Base-by-base conservation (phyloP, 2,329 filamentous ascomycete species). In the Purpureocillium lavendulum region DNA sequence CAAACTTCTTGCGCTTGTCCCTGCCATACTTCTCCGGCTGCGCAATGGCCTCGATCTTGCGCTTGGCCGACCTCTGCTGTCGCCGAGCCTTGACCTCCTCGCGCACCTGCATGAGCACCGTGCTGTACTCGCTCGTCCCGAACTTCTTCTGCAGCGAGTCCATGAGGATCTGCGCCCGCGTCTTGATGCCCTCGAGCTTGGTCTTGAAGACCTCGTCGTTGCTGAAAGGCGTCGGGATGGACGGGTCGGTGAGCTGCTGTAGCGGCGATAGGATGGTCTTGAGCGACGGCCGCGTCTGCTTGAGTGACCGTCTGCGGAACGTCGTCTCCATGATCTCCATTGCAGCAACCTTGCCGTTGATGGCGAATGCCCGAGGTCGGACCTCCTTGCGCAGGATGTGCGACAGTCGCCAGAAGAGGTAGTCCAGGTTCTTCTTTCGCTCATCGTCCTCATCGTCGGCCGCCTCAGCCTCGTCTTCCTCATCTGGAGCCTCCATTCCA, bases 1-100 rank as follows among this genome's bases (percentile, higher is more conserved):
- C 87, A 45, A 84, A 74, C 69, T 83, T 88, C 68, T 82, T 85
- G 58, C 76, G 80, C 78, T 96, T 96, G 51, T 84, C 80, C 54
- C 74, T 70, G 21, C 81, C 86, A 51, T 80, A 80, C 56, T 73
- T 82, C 64, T 92, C 90, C 2, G 92, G 92, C 54, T 84, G 77
- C 36, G 75, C 75, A 17, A 98, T 80, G 10, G 86, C 86, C 57
- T 94, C 89, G 47, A 97, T 86, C 63, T 87, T 86, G 53, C 92
- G 77, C 75, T 98, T 98, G 47, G 73, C 77, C 39, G 83, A 78
- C 47, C 94, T 70, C 53, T 80, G 77, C 56, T 87, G 78, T 49
- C 92, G 72, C 53, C 82, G 78, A 47, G 74, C 72, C 54, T 75
- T 77, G n/a, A 92, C 80, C 13, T 72, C 75, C 38, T 84, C 80